phyloP scores from a whole-genome alignment of 2,329 filamentous ascomycete species.

The Leptographium procerum region DNA sequence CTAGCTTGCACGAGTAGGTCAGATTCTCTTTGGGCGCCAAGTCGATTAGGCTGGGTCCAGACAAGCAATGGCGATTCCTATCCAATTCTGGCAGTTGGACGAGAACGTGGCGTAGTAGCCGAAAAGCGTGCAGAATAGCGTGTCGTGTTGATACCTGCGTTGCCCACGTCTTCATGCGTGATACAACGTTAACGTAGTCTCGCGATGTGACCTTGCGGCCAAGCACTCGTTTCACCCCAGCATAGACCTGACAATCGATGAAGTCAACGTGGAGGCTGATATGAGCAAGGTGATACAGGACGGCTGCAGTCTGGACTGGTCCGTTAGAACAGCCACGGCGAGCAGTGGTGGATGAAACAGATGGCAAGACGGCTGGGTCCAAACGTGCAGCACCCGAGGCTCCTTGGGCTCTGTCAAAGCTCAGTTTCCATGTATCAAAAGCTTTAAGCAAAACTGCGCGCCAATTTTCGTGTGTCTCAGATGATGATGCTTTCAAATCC shows the following conservation, averaged over 20 bases:
- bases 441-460: slow-evolving; percentile 63
- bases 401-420: slow-evolving; percentile 62
- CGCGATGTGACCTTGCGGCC: slow-evolving; percentile 61
- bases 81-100: slow-evolving; percentile 34
- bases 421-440: slow-evolving; percentile 78
- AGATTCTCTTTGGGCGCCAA: slow-evolving; percentile 27
- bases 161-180: slow-evolving; percentile 73
- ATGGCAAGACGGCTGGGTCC: neutral
- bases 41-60: slow-evolving; percentile 6
- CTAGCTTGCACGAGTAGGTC: slow-evolving; percentile 61
- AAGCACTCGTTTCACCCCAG: slow-evolving; percentile 64
- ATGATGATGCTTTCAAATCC: slow-evolving; percentile 52
- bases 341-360: slow-evolving; percentile 18
- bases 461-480: slow-evolving; percentile 60
- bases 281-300: slow-evolving; percentile 77
- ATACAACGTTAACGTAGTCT: slow-evolving; percentile 61
- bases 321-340: slow-evolving; percentile 41
- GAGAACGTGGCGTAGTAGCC: slow-evolving; percentile 67
- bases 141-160: slow-evolving; percentile 63
- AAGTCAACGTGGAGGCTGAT: slow-evolving; percentile 85
- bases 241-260: slow-evolving; percentile 81
- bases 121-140: slow-evolving; percentile 74
- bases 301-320: slow-evolving; percentile 67
- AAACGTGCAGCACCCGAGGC: slow-evolving; percentile 18
- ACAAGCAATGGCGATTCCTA: slow-evolving; percentile 10